Evolutionary conservation across 805 yeast species (phyloP), one percentile per base, ranked within the genome.

Genomic region (Ogataea paradorogensis): DNA sequence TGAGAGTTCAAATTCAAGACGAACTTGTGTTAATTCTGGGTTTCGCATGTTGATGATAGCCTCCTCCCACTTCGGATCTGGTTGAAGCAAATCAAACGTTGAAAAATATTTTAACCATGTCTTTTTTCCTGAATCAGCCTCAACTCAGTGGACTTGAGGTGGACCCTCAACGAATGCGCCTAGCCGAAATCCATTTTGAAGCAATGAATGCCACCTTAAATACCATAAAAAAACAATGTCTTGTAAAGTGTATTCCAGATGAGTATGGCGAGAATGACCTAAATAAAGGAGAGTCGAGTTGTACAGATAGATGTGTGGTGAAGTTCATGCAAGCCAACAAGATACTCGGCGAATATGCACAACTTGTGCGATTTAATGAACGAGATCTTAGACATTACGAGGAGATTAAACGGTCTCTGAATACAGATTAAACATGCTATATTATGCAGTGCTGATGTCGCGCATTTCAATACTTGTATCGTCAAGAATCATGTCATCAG

Each of bases 191-290:
- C 33, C 95, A 85, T 55, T 83, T 70, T 53, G 75, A 73, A 14
- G 88, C 88, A 2, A 76, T 80, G 73, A 63, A 71, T 32, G 55
- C 70, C 3, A 76, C 84, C 0, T 45, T 59, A 20, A 43, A 50
- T 26, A 70, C 74, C 30, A 70, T 90, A 48, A 67, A 84, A 25
- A 61, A 67, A 25, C 70, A 74, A 3, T 91, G 98, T 61, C 69
- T 73, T 15, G 53, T 62, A 42, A 93, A 93, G 62, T 93, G 99
- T 63, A 73, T 93, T 28, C 82, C 84, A n/a, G 76, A 71, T n/a
- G 85, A 82, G 48, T 90, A 84, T 63, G 86, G 87, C 11, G 98
- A 91, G 53, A 72, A 76, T 8, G 97, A 91, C 18, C 67, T 90
- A 39, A 80, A 78, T 48, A 88, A 89, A 54, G 97, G 96, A 26